Evolutionary conservation across 1,139 yeast genomes (phyloP), one percentile per base, ranked within the genome.

Genomic region (Yamadazyma siamensis): DNA sequence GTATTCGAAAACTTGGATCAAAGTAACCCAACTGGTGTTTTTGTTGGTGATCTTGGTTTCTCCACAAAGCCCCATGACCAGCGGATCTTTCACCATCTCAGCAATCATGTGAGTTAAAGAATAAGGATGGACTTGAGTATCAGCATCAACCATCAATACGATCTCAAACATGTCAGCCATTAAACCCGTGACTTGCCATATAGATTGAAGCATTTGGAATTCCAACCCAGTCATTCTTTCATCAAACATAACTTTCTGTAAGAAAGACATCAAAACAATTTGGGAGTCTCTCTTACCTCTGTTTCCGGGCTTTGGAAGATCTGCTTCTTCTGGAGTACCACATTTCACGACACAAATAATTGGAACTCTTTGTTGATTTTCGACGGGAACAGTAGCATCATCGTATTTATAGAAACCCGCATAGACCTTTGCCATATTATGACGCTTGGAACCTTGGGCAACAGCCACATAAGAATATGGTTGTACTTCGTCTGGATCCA

Each of bases 231-330:
- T 85, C 97, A 91, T 91, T 65, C 97, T 81, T 59, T 91, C 97
- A 55, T 91, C 95, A 58, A 89, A 91, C 58, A 91, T 86, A 15
- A 89, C 78, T 47, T 80, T 83, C 61, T 89, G 96, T 49, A 91
- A 69, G 59, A 89, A 89, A 1, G 91, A 78, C 98, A 91, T 91
- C 49, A 91, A 66, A 40, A 91, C 82, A 40, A 91, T 81, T 59
- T 91, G 98, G 15, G 96, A 87, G 59, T 91, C 98, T 62, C 98
- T 85, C 58, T 91, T 91, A 61, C 98, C 98, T 67, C 98, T 80
- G 58, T 91, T 91, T 49, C 98, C 98, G 9, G 97, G 96, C 52
- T 91, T 91, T n/a, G 94, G 71, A 5, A 80, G 63, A 13, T 63
- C 59, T 13, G 77, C 80, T 55, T 91, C 98, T 21, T 75, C 82